phyloP scores from a whole-genome alignment of 768 basidiomycete genomes.

The Pulveroboletus sp. region DNA sequence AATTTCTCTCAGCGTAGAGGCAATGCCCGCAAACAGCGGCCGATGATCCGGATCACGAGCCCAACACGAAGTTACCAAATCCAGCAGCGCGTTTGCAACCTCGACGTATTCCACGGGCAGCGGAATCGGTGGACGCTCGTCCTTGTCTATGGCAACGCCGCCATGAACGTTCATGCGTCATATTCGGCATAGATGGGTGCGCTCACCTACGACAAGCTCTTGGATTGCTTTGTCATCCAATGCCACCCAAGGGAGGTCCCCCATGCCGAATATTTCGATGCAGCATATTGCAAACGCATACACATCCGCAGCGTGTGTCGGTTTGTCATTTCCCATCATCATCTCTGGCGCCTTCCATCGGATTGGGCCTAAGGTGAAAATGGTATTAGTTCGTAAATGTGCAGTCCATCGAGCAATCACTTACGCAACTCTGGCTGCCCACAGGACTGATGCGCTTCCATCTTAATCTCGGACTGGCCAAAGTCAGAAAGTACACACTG shows the following conservation, averaged over 20 bases:
- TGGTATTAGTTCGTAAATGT: background rate
- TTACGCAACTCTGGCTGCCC: slow-evolving; percentile 47
- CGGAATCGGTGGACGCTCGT: slow-evolving; percentile 51
- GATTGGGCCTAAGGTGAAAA: slow-evolving; percentile 52
- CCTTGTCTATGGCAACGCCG: slow-evolving; percentile 37
- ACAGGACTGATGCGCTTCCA: slow-evolving; percentile 62
- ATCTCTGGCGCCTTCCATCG: slow-evolving; percentile 76
- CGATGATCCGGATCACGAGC: slow-evolving; percentile 47
- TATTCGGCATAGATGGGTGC: background rate
- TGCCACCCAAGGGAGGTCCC: slow-evolving; percentile 56
- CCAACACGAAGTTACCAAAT: slow-evolving; percentile 59
- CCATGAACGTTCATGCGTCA: slow-evolving; percentile 18
- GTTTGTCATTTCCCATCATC: slow-evolving; percentile 42
- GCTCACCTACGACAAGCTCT: slow-evolving; percentile 49
- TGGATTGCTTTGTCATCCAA: slow-evolving; percentile 51
- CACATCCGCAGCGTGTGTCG: slow-evolving; percentile 60
- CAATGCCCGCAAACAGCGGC: slow-evolving; percentile 51
- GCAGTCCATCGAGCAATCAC: background rate
- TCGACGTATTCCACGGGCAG: slow-evolving; percentile 29
- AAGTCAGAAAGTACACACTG: slow-evolving; percentile 80
- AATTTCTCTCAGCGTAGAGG: slow-evolving; percentile 43
- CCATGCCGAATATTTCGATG: slow-evolving; percentile 61
- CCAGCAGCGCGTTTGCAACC: slow-evolving; percentile 32
- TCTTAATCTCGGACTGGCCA: slow-evolving; percentile 78
- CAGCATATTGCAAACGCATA: slow-evolving; percentile 70